Percentiles rank a stretch among this genome's conserved stretches.
Conservation (phyloP, 805 yeast species). For the Maudiozyma pseudohumilis region DNA sequence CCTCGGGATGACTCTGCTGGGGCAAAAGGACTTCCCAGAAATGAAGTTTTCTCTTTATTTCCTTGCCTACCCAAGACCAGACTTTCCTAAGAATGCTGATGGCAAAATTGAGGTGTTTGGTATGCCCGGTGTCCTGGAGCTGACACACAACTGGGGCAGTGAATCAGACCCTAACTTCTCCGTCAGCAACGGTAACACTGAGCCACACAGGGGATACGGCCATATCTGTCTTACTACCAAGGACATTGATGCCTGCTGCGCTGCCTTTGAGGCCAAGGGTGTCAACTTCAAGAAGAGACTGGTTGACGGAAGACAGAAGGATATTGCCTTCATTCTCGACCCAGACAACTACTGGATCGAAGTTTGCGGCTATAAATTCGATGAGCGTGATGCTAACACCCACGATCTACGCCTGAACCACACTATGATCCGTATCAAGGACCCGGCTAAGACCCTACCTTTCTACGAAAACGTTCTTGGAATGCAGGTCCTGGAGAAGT, state of each 20-base stretch:
- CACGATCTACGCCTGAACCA: constrained; percentile 52
- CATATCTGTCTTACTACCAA: constrained; percentile 86
- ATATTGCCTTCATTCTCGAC: constrained; percentile 90
- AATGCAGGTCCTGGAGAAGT: constrained; percentile 54
- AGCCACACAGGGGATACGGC: constrained; percentile 85
- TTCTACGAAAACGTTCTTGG: constrained; percentile 79
- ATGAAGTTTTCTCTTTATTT: constrained; percentile 58
- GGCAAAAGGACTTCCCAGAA: constrained; percentile 42
- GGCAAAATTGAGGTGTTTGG: constrained; percentile 28
- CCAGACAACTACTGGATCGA: constrained; percentile 98
- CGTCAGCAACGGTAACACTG: constrained; percentile 73
- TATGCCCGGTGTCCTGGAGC: constrained; percentile 61
- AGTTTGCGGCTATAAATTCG: constrained; percentile 59
- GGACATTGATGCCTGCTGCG: constrained; percentile 56
- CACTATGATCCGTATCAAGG: constrained; percentile 87
- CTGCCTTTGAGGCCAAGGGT: constrained; percentile 44
- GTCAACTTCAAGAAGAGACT: constrained; percentile 76
- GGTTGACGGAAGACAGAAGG: constrained; percentile 82
- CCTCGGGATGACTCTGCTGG: constrained; percentile 62
- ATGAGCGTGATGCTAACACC: constrained; percentile 32
- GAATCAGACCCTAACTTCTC: constrained; percentile 47
- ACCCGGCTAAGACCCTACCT: constrained; percentile 61
- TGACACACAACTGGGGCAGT: constrained; percentile 72
- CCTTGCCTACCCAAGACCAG: constrained; percentile 37
- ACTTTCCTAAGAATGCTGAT: constrained; percentile 31